These are phyloP conservation scores for Aspergillus ellipticus DNA, from an alignment of 495 filamentous ascomycete species.

Conservation along the genomic window DNA sequence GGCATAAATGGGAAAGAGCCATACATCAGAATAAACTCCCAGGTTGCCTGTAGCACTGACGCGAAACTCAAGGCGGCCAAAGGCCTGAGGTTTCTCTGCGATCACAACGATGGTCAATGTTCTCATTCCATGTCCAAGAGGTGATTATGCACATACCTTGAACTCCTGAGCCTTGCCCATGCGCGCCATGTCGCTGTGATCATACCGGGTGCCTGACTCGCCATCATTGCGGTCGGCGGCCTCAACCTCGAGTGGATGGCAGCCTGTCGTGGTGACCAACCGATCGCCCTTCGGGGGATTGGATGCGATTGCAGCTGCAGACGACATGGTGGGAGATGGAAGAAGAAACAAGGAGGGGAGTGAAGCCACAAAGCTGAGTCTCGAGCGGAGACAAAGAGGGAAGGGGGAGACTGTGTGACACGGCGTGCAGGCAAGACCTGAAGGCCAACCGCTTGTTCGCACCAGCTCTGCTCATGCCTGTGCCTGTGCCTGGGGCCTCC, in stretches of 20 bases:
- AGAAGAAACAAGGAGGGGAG: not conserved
- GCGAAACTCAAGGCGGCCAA: constrained; percentile 46
- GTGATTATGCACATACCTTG: constrained; percentile 26
- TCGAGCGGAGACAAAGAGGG: not conserved
- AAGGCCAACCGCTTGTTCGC: too few species aligned
- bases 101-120: constrained; percentile 7
- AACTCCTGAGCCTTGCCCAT: constrained; percentile 39
- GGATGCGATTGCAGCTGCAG: not conserved
- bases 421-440: not conserved
- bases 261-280: not conserved
- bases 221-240: not conserved
- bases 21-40: constrained; percentile 43
- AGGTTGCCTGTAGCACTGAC: constrained; percentile 45
- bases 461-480: too few species aligned
- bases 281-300: not conserved
- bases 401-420: not conserved
- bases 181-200: constrained; percentile 38
- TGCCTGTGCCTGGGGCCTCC: too few species aligned
- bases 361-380: not conserved
- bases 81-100: constrained; percentile 43
- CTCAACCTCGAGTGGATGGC: not conserved
- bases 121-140: not conserved
- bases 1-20: not conserved
- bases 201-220: constrained; percentile 8
- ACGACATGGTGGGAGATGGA: not conserved